Evolutionary conservation across 1,284 basidiomycete genomes (phyloP).

Genomic region (Ceratobasidium sp.): DNA sequence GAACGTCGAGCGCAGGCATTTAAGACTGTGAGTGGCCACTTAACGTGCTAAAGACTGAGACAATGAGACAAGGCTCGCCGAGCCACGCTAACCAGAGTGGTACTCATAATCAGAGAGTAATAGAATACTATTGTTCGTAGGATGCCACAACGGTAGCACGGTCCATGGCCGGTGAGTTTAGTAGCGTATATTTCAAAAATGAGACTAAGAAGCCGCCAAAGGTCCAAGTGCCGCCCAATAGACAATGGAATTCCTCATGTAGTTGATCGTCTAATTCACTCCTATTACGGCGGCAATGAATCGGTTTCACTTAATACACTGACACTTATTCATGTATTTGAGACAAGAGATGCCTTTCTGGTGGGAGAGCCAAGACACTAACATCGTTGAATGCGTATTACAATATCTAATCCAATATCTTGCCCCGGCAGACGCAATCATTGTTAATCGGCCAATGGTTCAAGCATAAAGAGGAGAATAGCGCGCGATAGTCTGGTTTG

Average conservation of each 20-base stretch:
- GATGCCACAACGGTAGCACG: neutral
- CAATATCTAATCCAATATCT: no score
- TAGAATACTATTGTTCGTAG: constrained; percentile 11
- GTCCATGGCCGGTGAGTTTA: neutral
- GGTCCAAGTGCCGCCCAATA: constrained; percentile 15
- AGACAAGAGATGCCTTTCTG: no score
- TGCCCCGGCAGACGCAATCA: no score
- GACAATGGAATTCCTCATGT: constrained; percentile 16
- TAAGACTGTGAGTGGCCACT: neutral
- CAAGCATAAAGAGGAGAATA: no score
- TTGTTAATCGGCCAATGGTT: no score
- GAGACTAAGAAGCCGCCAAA: neutral
- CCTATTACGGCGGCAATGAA: no score
- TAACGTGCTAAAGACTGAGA: neutral
- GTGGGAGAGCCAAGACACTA: no score
- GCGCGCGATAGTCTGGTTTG: no score
- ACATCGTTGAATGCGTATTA: no score
- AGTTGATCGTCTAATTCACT: neutral
- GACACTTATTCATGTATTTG: no score
- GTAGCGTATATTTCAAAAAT: constrained; percentile 1
- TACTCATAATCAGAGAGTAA: neutral
- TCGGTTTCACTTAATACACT: no score
- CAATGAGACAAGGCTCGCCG: constrained; percentile 14
- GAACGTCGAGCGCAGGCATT: neutral
- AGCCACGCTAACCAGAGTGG: neutral